Conservation (phyloP, 257 asterid genomes). For the Jaltomata sinuosa region DNA sequence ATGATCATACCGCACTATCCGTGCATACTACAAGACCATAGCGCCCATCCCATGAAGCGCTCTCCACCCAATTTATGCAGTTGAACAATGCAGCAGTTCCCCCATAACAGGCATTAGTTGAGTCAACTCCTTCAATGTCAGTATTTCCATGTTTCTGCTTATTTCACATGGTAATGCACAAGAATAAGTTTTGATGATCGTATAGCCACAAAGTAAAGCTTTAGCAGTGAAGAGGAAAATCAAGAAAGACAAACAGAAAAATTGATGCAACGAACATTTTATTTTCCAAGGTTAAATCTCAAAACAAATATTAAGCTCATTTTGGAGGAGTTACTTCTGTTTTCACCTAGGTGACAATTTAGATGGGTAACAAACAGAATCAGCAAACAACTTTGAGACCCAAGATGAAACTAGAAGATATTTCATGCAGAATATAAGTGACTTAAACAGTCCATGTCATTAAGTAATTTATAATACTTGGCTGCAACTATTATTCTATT, state of each 20-base stretch:
- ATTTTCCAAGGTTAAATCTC: neutral
- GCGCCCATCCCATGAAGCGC: constrained; percentile 98
- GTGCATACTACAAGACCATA: constrained; percentile 99
- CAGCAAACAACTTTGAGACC: neutral
- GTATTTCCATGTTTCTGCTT: constrained; percentile 80
- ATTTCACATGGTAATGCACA: constrained; percentile 7
- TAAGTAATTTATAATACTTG: neutral
- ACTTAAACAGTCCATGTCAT: neutral
- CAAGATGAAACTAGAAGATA: neutral
- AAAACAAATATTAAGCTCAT: neutral
- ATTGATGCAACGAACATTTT: neutral
- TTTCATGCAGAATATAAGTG: neutral
- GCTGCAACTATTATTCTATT: neutral
- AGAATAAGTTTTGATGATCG: constrained; percentile 3
- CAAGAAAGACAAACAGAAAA: neutral
- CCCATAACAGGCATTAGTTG: constrained; percentile 96
- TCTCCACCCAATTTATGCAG: constrained; percentile 98
- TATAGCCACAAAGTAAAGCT: neutral
- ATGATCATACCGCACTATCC: constrained; percentile 82
- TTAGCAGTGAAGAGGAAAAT: neutral
- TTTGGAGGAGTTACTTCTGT: neutral
- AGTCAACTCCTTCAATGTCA: constrained; percentile 98
- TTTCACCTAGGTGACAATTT: neutral
- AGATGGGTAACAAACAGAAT: neutral
- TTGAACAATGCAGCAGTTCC: constrained; percentile 96